Percentiles rank a stretch among this genome's conserved stretches.
phyloP scores from a whole-genome alignment of 306 rosid genomes.

The Quillaja saponaria region DNA sequence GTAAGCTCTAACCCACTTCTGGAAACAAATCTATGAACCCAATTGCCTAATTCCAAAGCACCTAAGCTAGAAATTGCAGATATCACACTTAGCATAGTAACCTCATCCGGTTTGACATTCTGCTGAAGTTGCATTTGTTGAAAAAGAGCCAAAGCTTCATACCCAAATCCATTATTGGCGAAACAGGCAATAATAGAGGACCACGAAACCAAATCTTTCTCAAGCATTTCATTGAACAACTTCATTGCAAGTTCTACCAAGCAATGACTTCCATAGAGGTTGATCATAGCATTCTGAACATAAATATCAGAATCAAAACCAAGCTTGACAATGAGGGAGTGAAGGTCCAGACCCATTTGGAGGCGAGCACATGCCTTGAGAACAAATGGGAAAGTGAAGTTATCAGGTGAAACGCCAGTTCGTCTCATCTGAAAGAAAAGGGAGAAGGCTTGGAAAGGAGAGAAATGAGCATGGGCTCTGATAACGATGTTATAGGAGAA shows the following conservation, averaged over 20 bases:
- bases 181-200: constrained; percentile 47
- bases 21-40: constrained; percentile 45
- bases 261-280: constrained; percentile 41
- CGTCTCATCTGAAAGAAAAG: constrained; percentile 52
- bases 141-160: constrained; percentile 47
- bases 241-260: constrained; percentile 35
- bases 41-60: constrained; percentile 52
- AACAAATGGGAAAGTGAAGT: constrained; percentile 65
- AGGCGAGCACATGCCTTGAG: constrained; percentile 40
- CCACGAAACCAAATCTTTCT: constrained; percentile 61
- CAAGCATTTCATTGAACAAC: constrained; percentile 50
- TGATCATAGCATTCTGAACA: constrained; percentile 49
- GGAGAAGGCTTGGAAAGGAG: constrained; percentile 39
- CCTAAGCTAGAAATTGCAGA: constrained; percentile 60
- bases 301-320: constrained; percentile 46
- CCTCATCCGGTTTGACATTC: constrained; percentile 39
- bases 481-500: constrained; percentile 48
- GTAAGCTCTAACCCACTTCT: constrained; percentile 32
- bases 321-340: constrained; percentile 48
- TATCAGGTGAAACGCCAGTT: constrained; percentile 39
- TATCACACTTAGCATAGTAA: constrained; percentile 47
- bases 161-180: constrained; percentile 37
- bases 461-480: constrained; percentile 38
- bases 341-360: constrained; percentile 25
- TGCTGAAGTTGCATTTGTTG: constrained; percentile 54